Conservation (phyloP, 2,329 filamentous ascomycete species). For the Aspergillus fijiensis region DNA sequence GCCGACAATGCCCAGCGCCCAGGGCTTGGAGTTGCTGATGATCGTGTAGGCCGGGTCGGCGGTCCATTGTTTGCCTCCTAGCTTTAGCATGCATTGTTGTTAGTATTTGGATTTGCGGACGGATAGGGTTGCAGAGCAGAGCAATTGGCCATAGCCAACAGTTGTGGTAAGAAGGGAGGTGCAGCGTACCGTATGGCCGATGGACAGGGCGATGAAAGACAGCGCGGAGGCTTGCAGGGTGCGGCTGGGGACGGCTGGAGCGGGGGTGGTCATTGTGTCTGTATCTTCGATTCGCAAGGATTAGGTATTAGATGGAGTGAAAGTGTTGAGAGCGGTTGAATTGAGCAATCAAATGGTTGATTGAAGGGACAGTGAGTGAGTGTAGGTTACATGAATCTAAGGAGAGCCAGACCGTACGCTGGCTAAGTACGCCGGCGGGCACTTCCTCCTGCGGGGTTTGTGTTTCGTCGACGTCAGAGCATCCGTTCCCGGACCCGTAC, state of each 20-base stretch:
- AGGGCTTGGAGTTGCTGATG: slow-evolving; percentile 1
- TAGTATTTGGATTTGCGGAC: neutral
- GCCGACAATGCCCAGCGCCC: slow-evolving; percentile 2
- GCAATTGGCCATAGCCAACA: too few relatives aligned
- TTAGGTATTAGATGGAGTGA: neutral
- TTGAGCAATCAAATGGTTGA: neutral
- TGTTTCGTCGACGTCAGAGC: too few relatives aligned
- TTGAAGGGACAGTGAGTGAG: too few relatives aligned
- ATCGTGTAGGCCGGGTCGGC: neutral
- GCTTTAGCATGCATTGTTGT: neutral
- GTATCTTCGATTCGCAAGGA: neutral
- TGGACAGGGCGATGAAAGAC: neutral
- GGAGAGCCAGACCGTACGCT: too few relatives aligned
- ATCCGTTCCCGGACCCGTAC: too few relatives aligned
- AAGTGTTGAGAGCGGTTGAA: too few relatives aligned
- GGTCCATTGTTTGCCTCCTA: slow-evolving; percentile 3
- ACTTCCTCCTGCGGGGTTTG: too few relatives aligned
- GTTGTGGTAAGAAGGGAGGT: neutral
- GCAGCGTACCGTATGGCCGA: neutral
- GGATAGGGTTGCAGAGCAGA: too few relatives aligned
- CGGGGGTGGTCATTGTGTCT: neutral
- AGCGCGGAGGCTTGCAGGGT: neutral
- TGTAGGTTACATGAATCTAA: too few relatives aligned
- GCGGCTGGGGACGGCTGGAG: neutral
- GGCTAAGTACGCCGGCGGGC: too few relatives aligned